phyloP scores from a whole-genome alignment of 2,329 filamentous ascomycete species.

The Diatrype stigma region DNA sequence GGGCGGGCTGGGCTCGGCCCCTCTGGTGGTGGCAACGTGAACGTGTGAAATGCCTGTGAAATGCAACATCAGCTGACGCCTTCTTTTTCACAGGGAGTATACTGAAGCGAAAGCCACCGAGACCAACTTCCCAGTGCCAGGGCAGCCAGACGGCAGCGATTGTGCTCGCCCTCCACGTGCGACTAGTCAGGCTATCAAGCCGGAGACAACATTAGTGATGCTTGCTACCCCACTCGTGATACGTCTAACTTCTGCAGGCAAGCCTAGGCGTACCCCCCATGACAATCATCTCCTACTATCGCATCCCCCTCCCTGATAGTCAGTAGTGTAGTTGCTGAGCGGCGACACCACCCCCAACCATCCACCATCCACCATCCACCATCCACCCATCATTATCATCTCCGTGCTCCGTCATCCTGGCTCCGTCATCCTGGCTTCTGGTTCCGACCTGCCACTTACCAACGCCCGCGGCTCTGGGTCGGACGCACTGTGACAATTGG shows the following conservation, averaged over 20 bases:
- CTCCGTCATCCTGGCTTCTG: slow-evolving; percentile 11
- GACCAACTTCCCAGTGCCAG: background rate
- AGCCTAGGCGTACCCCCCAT: background rate
- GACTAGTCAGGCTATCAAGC: background rate
- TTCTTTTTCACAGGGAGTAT: background rate
- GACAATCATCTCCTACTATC: background rate
- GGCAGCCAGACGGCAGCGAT: background rate
- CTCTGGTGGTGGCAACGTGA: background rate
- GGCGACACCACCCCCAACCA: background rate
- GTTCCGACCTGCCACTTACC: slow-evolving; percentile 2
- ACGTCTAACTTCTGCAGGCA: background rate
- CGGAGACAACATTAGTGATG: background rate
- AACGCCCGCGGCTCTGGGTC: slow-evolving; percentile 23
- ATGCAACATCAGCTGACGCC: background rate
- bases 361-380: background rate
- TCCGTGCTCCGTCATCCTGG: slow-evolving; percentile 12
- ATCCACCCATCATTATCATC: slow-evolving; percentile 1
- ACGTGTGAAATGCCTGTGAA: background rate
- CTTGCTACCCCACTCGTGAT: background rate
- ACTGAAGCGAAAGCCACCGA: background rate
- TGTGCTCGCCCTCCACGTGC: background rate
- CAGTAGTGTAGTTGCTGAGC: background rate
- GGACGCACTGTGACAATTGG: slow-evolving; percentile 25
- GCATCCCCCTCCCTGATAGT: background rate
- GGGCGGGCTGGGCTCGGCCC: background rate